phyloP scores from a whole-genome alignment of 2,329 filamentous ascomycete species.

The Aspergillus eucalypticola region DNA sequence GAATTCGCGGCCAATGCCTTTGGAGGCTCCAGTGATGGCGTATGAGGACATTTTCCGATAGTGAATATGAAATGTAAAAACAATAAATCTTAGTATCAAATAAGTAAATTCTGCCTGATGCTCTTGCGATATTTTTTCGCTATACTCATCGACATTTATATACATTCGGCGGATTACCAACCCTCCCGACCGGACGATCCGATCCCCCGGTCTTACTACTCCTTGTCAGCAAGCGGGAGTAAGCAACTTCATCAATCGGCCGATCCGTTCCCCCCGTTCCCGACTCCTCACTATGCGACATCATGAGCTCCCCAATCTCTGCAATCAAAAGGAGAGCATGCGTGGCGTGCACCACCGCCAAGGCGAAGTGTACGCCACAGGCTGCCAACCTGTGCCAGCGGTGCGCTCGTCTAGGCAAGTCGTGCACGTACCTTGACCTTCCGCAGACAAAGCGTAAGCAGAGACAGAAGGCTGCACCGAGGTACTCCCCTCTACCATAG shows the following conservation, averaged over 20 bases:
- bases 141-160: background rate
- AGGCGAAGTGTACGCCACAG: slow-evolving; percentile 28
- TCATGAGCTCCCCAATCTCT: background rate
- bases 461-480: slow-evolving; percentile 17
- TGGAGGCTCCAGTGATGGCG: slow-evolving; percentile 36
- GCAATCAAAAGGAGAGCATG: slow-evolving; percentile 26
- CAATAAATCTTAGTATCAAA: background rate
- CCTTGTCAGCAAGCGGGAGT: background rate
- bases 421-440: slow-evolving; percentile 29
- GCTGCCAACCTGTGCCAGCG: slow-evolving; percentile 22
- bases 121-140: background rate
- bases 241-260: background rate
- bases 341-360: slow-evolving; percentile 25
- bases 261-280: background rate
- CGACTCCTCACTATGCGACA: background rate
- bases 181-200: slow-evolving; percentile 2
- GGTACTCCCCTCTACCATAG: no score
- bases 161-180: background rate
- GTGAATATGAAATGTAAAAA: background rate
- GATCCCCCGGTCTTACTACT: background rate
- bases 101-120: background rate
- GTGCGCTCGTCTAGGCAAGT: slow-evolving; percentile 23
- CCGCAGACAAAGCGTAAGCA: slow-evolving; percentile 28
- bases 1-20: slow-evolving; percentile 38
- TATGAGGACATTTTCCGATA: slow-evolving; percentile 35